Evolutionary conservation across 768 basidiomycete genomes (phyloP), one percentile per base, ranked within the genome.

Genomic region (Clitopilus passeckerianus): DNA sequence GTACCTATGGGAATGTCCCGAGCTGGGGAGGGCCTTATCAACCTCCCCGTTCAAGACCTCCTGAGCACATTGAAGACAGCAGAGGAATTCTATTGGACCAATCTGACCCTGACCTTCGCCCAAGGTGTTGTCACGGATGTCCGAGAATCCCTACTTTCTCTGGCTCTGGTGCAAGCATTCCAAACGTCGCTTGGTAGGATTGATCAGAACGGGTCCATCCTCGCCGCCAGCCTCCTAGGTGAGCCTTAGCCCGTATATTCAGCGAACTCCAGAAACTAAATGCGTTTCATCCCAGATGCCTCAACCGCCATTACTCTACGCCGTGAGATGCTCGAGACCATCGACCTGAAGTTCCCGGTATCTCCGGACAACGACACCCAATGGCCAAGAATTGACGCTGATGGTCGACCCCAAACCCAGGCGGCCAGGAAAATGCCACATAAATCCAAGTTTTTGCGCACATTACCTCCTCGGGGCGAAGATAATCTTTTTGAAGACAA

Each of bases 311-410:
- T 95, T 50, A 93, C 93, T 0, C 77, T 97, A 1, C 85, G 87
- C 8, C 82, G 93, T 16, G 96, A 98, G 68, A 84, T 98, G 77
- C 70, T 95, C 15, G 94, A 96, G 63, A 84, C 84, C 15, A 88
- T 95, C 54, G 79, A 83, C 0, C 72, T 84, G 66, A 97, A 97
- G 68, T 84, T 90, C 59, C 74, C 77, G 1, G 68, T 75, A 12
- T 34, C 67, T 0, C 60, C 68, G 7, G 63, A 63, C 15, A 89
- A 94, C 62, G 93, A 96, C 66, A 69, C 90, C 23, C 77, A 79
- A 57, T 97, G 94, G 93, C 92, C 91, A 0, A 57, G 74, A 1
- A 75, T 88, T 43, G 71, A 74, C 1, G 62, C 73, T 6, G 76
- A 79, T 44, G 85, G 82, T 5, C 73, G 74, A 2, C 70, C 76